A percentile compares a stretch with the other conserved stretches of the same genome.
These are phyloP conservation scores for Lentinula aciculospora DNA, from an alignment of 768 basidiomycete genomes.

Conservation along the genomic window DNA sequence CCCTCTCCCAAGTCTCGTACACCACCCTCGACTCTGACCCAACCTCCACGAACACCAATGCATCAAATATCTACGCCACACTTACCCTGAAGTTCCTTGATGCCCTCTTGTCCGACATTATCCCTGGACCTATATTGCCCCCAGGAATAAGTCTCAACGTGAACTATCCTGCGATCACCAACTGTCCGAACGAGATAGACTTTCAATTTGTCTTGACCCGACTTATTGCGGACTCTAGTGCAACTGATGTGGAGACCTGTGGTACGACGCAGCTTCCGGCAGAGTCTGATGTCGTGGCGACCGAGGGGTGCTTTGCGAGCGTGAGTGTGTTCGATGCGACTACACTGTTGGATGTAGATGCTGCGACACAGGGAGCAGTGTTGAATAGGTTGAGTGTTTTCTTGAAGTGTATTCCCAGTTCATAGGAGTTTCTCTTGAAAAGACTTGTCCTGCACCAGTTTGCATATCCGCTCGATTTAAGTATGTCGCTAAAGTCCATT, in stretches of 20 bases:
- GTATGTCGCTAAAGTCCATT: no score
- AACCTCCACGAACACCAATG: conserved; percentile 24
- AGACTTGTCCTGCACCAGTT: no score
- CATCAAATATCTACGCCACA: conserved; percentile 36
- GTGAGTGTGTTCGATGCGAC: conserved; percentile 41
- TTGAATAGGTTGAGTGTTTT: conserved; percentile 28
- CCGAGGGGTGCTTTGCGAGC: conserved; percentile 35
- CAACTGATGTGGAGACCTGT: conserved; percentile 38
- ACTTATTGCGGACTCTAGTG: conserved; percentile 21
- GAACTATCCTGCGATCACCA: conserved; percentile 37
- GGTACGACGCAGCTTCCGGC: conserved; percentile 35
- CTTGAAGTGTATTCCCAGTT: conserved; percentile 18
- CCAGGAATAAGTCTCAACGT: conserved; percentile 39
- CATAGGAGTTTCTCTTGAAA: background rate
- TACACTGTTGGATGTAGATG: conserved; percentile 37
- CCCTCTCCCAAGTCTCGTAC: conserved; percentile 40
- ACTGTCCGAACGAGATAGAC: conserved; percentile 29
- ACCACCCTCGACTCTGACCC: conserved; percentile 38
- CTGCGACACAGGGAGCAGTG: conserved; percentile 34
- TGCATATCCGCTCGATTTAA: no score
- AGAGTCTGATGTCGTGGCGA: conserved; percentile 32
- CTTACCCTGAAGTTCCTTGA: conserved; percentile 35
- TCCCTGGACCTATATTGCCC: conserved; percentile 32
- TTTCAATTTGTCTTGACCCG: conserved; percentile 43
- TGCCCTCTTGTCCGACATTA: conserved; percentile 19